Evolutionary conservation across 2,329 filamentous ascomycete genomes (phyloP).

Genomic region (Talaromyces sp.): DNA sequence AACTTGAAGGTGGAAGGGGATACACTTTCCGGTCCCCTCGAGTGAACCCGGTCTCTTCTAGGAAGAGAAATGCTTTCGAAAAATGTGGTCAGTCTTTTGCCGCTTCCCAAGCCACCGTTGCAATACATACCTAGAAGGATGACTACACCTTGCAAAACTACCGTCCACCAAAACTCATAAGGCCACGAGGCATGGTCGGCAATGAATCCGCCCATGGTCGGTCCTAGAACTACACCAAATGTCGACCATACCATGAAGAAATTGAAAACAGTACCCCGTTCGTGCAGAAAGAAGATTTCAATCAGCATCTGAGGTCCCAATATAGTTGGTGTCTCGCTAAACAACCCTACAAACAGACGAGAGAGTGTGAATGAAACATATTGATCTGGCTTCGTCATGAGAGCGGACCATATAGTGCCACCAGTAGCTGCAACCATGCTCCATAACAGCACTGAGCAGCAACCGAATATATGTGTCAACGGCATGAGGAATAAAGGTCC

Average conservation of each 20-base stretch:
- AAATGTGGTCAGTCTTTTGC: not conserved
- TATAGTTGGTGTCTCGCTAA: conserved; percentile 8
- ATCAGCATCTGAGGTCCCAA: conserved; percentile 17
- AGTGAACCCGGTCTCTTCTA: conserved; percentile 16
- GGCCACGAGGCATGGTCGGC: conserved; percentile 14
- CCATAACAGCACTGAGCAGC: conserved; percentile 14
- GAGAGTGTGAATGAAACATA: conserved; percentile 16
- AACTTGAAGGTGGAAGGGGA: conserved; percentile 5
- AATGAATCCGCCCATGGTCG: conserved; percentile 15
- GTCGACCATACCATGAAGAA: conserved; percentile 12
- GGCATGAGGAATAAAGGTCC: conserved; percentile 13
- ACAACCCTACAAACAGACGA: conserved; percentile 15
- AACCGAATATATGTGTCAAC: conserved; percentile 16
- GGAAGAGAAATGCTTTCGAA: conserved; percentile 4
- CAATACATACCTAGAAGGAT: conserved; percentile 4
- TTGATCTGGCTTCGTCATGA: conserved; percentile 13
- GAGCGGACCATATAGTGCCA: conserved; percentile 14
- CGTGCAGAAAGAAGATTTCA: conserved; percentile 16
- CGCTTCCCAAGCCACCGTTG: not conserved
- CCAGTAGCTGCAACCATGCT: conserved; percentile 9
- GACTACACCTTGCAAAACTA: conserved; percentile 10
- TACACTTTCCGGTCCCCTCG: conserved; percentile 6
- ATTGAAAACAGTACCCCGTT: conserved; percentile 15
- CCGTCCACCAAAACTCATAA: conserved; percentile 16
- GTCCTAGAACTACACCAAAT: conserved; percentile 5